These are phyloP conservation scores for Fomitopsis pinicola DNA, from an alignment of 1,284 basidiomycete genomes.

Conservation along the genomic window DNA sequence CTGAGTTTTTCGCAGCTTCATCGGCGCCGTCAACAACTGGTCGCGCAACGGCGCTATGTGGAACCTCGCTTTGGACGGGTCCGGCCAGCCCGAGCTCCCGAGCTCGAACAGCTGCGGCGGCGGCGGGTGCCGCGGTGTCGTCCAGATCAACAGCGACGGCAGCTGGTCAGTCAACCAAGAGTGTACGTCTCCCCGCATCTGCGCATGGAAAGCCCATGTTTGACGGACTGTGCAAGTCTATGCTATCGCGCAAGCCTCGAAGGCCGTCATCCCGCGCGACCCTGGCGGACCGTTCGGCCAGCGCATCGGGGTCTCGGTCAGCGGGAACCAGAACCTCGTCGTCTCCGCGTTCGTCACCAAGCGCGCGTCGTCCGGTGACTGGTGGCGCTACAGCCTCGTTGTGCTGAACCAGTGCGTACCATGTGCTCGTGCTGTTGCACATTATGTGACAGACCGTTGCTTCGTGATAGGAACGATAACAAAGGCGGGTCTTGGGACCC, in stretches of 20 bases:
- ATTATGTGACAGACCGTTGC: slow-evolving; percentile 1
- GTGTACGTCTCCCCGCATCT: slow-evolving; percentile 36
- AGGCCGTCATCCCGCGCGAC: slow-evolving; percentile 67
- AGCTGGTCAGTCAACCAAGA: slow-evolving; percentile 67
- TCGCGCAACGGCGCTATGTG: slow-evolving; percentile 59
- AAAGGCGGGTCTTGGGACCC: slow-evolving; percentile 54
- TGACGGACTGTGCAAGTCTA: slow-evolving; percentile 43
- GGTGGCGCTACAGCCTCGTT: slow-evolving; percentile 62
- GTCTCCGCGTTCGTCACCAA: slow-evolving; percentile 64
- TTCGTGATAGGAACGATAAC: slow-evolving; percentile 42
- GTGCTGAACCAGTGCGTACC: slow-evolving; percentile 52
- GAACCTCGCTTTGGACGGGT: slow-evolving; percentile 63
- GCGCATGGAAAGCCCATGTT: neutral
- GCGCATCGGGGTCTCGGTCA: slow-evolving; percentile 59
- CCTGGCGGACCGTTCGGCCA: slow-evolving; percentile 62
- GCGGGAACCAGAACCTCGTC: slow-evolving; percentile 56
- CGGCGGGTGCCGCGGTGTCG: slow-evolving; percentile 60
- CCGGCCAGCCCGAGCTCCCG: slow-evolving; percentile 59
- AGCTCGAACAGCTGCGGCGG: slow-evolving; percentile 55
- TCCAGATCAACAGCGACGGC: slow-evolving; percentile 59
- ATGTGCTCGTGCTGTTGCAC: neutral
- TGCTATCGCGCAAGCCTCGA: slow-evolving; percentile 69
- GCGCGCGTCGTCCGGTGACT: slow-evolving; percentile 52
- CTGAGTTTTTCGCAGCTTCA: slow-evolving; percentile 26
- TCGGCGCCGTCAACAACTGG: slow-evolving; percentile 41